Evolutionary conservation across 192 early-diverging fungal species (phyloP).

Genomic region (Linnemannia elongata): DNA sequence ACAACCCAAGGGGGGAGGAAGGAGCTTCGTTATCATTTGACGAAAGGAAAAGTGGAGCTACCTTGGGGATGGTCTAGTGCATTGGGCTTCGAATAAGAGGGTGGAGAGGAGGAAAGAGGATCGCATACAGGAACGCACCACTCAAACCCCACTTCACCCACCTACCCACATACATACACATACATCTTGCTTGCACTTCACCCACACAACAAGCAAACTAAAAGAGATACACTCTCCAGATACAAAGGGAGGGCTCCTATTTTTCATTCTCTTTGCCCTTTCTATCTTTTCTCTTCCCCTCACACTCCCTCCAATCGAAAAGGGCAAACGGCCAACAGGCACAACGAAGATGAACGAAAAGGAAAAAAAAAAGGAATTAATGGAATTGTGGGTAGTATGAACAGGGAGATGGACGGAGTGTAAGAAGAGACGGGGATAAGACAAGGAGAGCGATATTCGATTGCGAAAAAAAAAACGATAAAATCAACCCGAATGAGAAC

Average conservation of each 20-base stretch:
- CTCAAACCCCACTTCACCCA: background rate
- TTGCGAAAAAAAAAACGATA: background rate
- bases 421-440: background rate
- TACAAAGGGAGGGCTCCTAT: background rate
- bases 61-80: background rate
- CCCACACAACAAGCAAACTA: background rate
- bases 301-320: background rate
- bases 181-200: background rate
- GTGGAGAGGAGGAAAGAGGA: background rate
- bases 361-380: too few species aligned
- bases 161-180: background rate
- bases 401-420: background rate
- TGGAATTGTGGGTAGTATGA: background rate
- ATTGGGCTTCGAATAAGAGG: background rate
- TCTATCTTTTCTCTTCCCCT: background rate
- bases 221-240: background rate
- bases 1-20: background rate
- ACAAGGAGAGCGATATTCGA: background rate
- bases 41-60: background rate
- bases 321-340: constrained; percentile 8
- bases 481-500: background rate
- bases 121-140: background rate
- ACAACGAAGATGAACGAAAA: background rate
- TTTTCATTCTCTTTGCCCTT: background rate
- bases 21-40: background rate